phyloP scores from a whole-genome alignment of 495 filamentous ascomycete genomes.

The Durotheca rogersii region DNA sequence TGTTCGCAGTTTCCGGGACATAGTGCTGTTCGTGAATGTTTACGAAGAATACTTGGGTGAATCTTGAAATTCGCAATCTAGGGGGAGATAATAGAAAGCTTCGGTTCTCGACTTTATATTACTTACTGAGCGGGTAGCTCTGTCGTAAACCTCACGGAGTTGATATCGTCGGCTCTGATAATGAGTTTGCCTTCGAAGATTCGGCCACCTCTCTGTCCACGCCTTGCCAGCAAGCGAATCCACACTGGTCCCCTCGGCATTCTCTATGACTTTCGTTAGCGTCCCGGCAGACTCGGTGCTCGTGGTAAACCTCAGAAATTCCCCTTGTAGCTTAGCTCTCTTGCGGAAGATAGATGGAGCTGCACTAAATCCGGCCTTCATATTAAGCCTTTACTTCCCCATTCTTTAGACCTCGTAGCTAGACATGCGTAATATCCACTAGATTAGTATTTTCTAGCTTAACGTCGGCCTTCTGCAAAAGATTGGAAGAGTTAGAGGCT shows the following conservation, averaged over 20 bases:
- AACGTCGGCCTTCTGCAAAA: conserved; percentile 30
- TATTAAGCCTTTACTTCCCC: conserved; percentile 30
- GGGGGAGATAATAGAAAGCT: too few species aligned
- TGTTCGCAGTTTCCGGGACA: too few species aligned
- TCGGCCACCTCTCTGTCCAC: conserved; percentile 28
- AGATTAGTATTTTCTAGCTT: conserved; percentile 25
- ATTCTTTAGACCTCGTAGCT: conserved; percentile 23
- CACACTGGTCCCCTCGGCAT: conserved; percentile 25
- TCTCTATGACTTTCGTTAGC: conserved; percentile 27
- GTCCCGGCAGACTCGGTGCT: conserved; percentile 24
- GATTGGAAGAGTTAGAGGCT: conserved; percentile 29
- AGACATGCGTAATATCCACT: conserved; percentile 32
- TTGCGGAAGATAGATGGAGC: conserved; percentile 28
- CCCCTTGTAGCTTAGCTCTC: conserved; percentile 27
- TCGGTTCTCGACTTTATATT: too few species aligned
- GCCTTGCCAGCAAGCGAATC: conserved; percentile 29
- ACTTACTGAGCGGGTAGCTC: too few species aligned
- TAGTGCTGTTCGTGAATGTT: too few species aligned
- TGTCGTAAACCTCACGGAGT: conserved; percentile 28
- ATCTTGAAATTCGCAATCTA: too few species aligned
- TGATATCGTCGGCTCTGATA: conserved; percentile 33
- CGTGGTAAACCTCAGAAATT: conserved; percentile 30
- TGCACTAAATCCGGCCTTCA: conserved; percentile 24
- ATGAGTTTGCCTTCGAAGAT: conserved; percentile 32
- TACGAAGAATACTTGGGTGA: too few species aligned